Conservation (phyloP, 176 grass and related monocot species). For the Pharus latifolius region DNA sequence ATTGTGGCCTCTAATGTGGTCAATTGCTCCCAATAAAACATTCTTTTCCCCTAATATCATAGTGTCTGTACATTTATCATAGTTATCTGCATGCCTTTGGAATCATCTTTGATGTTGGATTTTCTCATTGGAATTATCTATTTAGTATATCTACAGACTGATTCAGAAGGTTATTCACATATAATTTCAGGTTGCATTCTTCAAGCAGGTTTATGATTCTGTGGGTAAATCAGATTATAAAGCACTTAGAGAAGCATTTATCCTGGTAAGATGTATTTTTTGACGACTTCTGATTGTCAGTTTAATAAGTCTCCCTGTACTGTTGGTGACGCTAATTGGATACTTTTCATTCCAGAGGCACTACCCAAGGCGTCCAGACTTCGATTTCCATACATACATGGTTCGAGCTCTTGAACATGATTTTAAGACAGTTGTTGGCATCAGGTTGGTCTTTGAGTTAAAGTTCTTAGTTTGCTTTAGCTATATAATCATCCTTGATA, state of each 20-base stretch:
- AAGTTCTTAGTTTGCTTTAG: not conserved
- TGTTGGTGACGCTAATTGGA: slow-evolving; percentile 5
- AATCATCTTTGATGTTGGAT: not conserved
- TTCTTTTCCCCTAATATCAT: not conserved
- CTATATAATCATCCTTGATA: not conserved
- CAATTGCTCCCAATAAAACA: not conserved
- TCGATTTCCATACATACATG: slow-evolving; percentile 63
- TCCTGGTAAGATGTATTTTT: slow-evolving; percentile 32
- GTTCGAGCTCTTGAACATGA: slow-evolving; percentile 51
- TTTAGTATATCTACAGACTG: not conserved
- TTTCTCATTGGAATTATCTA: not conserved
- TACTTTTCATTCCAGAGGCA: slow-evolving; percentile 17
- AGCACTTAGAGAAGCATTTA: slow-evolving; percentile 61
- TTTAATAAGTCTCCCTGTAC: not conserved
- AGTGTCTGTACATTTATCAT: not conserved
- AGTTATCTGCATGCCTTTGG: not conserved
- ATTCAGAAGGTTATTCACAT: not conserved
- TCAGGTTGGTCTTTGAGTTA: slow-evolving; percentile 33
- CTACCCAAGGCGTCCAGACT: slow-evolving; percentile 7
- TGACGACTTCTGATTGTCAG: not conserved
- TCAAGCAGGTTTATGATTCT: slow-evolving; percentile 67
- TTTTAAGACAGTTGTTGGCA: slow-evolving; percentile 53
- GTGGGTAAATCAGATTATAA: slow-evolving; percentile 64
- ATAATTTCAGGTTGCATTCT: slow-evolving; percentile 48
- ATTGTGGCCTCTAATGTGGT: not conserved